Evolutionary conservation across 768 basidiomycete genomes (phyloP).

Genomic region (Russula earlei): DNA sequence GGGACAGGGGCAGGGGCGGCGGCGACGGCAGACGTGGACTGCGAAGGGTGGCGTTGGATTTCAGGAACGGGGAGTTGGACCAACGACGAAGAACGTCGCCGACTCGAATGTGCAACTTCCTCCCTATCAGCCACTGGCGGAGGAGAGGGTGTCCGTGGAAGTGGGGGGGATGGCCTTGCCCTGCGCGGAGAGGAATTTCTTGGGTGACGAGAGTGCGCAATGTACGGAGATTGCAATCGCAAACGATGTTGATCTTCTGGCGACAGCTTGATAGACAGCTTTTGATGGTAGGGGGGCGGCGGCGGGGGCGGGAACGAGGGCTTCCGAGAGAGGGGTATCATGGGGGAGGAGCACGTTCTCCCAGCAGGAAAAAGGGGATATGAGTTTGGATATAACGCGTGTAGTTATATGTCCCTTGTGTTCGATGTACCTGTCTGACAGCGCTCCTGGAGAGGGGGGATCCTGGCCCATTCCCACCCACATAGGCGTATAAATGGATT

Average conservation of each 20-base stretch:
- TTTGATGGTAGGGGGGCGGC: not conserved
- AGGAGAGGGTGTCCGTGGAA: not conserved
- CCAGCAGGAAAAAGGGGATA: not conserved
- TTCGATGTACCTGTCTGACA: not conserved
- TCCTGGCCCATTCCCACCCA: not conserved
- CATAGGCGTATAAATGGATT: not conserved
- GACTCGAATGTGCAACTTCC: not conserved
- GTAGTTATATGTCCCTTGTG: not conserved
- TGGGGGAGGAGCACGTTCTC: not conserved
- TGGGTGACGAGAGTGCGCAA: not conserved
- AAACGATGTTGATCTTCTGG: not conserved
- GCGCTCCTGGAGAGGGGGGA: not conserved
- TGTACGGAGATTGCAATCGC: not conserved
- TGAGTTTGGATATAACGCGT: not conserved
- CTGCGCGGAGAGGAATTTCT: not conserved
- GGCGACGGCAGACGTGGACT: not conserved
- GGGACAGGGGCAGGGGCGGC: not conserved
- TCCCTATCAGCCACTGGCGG: not conserved
- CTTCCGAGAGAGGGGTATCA: not conserved
- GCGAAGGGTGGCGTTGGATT: not conserved
- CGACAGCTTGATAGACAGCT: not conserved
- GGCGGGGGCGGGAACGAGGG: conserved; percentile 4
- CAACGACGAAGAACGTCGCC: too few relatives aligned
- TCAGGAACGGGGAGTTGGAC: not conserved
- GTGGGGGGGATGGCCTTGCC: not conserved